Base-by-base conservation (phyloP, 106 monocot genomes). In the Dendrobium chrysotoxum region DNA sequence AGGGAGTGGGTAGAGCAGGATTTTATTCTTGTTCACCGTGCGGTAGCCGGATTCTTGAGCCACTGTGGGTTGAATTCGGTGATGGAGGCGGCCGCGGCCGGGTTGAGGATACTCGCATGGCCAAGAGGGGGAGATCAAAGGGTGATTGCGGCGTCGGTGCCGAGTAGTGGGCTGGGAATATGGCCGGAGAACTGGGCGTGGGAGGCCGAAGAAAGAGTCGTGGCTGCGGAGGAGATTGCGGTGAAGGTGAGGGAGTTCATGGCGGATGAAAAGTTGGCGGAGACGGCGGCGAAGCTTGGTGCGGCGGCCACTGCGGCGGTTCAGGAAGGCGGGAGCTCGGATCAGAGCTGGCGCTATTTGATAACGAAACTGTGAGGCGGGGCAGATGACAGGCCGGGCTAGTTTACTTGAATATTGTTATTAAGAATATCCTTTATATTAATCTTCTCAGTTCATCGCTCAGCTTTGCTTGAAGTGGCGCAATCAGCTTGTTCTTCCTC, bases 11-110 rank as follows among this genome's bases (percentile, higher is more conserved):
- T 91, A 80, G 87, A 84, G 64, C 90, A 93, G 73, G 85, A 80
- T 73, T 82, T 44, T 78, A 40, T 93, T 6, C 76, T 93, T 73
- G 54, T 35, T 5, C 89, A 89, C 79, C 28, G 53, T 13, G 75
- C 91, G 15, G 81, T 93, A 3, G 93, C 79, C 8, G 84, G 85
- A n/a, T 94, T 94, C 68, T 2, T 94, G 28, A 94, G 85, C 78
- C 94, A 94, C 78, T 86, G 89, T 40, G 89, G 94, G 40, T 92
- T 88, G 91, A 92, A 94, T 80, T 91, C 89, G 20, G 85, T 88
- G 80, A 83, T 46, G 16, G 91, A 94, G 84, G 89, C 89, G 15
- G 82, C 82, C 31, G 7, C 72, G 74, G 23, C 58, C 6, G 93
- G 93, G 26, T 81, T 88, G 81, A 72, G 21, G 41, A 77, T 93